Conservation (phyloP, 352 stramenopile genomes). For the Halophytophthora polymorphica region DNA sequence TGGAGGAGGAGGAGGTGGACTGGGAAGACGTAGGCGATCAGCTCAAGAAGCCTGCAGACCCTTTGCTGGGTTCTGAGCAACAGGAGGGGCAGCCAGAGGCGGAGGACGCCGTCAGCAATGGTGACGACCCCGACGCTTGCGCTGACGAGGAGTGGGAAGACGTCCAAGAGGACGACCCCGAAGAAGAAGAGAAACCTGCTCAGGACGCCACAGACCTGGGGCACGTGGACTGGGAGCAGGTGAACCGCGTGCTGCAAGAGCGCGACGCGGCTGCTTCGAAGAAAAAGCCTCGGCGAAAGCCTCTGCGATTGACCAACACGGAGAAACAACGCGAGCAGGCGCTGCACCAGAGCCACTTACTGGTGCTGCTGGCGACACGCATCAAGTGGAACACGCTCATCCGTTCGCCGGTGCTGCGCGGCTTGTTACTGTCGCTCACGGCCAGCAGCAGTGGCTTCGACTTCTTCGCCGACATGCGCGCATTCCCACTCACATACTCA, state of each 20-base stretch:
- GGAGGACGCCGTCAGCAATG: constrained; percentile 13
- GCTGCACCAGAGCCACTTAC: constrained; percentile 68
- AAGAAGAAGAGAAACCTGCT: no score
- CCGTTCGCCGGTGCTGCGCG: constrained; percentile 40
- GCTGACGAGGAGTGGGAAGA: neutral
- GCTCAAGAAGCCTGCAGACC: neutral
- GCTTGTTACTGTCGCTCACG: constrained; percentile 61
- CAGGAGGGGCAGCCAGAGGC: constrained; percentile 12
- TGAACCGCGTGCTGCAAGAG: constrained; percentile 53
- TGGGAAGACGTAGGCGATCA: constrained; percentile 53
- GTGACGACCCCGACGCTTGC: constrained; percentile 1
- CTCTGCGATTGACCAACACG: constrained; percentile 51
- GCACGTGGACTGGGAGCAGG: constrained; percentile 63
- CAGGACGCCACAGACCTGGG: constrained; percentile 32
- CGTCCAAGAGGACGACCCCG: constrained; percentile 5
- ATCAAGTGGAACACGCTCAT: constrained; percentile 45
- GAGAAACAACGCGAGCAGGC: constrained; percentile 62
- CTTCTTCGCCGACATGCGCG: constrained; percentile 36
- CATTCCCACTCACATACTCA: constrained; percentile 41
- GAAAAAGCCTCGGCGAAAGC: constrained; percentile 30
- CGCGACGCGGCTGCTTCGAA: constrained; percentile 15
- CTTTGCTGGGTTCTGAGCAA: neutral
- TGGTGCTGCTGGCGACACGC: constrained; percentile 53
- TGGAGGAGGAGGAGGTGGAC: constrained; percentile 49
- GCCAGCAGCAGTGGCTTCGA: constrained; percentile 30